phyloP scores from a whole-genome alignment of 352 stramenopile species.

The Phytophthora podocarpi region DNA sequence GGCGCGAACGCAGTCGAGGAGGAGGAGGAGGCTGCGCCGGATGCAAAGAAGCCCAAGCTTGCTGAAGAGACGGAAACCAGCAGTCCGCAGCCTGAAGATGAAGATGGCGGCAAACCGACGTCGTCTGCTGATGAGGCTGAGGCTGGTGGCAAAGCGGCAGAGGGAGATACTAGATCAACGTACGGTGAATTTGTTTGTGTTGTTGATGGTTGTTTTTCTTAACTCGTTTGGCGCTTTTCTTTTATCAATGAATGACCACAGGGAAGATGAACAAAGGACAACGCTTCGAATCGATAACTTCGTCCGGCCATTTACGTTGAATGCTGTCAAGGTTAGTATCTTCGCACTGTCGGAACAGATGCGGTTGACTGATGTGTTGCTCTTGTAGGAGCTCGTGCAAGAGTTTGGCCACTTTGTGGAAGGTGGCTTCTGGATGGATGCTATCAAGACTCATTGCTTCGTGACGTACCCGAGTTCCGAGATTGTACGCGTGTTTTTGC shows the following conservation, averaged over 20 bases:
- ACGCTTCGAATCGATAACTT: constrained; percentile 79
- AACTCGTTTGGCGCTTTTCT: background rate
- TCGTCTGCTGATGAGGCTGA: constrained; percentile 1
- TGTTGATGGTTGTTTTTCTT: background rate
- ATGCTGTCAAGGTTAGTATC: constrained; percentile 63
- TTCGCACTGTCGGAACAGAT: background rate
- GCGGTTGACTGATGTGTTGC: background rate
- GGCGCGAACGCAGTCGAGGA: constrained; percentile 4
- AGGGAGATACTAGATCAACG: constrained; percentile 9
- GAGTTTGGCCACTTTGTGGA: constrained; percentile 61
- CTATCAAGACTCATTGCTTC: constrained; percentile 89
- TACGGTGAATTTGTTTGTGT: constrained; percentile 1
- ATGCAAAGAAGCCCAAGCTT: constrained; percentile 26
- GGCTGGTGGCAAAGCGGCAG: constrained; percentile 4
- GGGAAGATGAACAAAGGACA: constrained; percentile 8
- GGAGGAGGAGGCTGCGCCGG: background rate
- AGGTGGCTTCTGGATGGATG: constrained; percentile 87
- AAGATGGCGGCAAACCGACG: constrained; percentile 14
- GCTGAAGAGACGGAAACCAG: background rate
- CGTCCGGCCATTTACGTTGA: constrained; percentile 72
- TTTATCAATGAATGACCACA: background rate
- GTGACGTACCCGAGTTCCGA: constrained; percentile 69
- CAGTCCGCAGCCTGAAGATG: constrained; percentile 23
- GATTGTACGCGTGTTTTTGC: constrained; percentile 33
- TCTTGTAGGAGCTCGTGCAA: constrained; percentile 57